These are phyloP conservation scores for Isoetes taiwanensis DNA, from an alignment of 75 land plant genomes.

Conservation along the genomic window DNA sequence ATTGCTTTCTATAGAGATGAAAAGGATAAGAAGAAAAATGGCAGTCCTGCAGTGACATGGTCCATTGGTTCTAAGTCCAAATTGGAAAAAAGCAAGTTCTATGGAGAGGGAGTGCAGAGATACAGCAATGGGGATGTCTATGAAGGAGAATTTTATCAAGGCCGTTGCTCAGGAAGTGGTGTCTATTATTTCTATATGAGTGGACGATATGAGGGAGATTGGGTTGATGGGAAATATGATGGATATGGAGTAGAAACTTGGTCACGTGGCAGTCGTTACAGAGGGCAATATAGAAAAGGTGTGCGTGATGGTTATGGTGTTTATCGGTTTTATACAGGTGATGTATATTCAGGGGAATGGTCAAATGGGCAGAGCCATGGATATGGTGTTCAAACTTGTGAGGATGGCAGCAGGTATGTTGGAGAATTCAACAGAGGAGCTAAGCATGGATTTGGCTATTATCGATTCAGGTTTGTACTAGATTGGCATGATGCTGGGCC, in stretches of 20 bases:
- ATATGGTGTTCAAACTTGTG: slow-evolving; percentile 52
- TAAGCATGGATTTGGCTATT: slow-evolving; percentile 70
- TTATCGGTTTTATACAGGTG: slow-evolving; percentile 70
- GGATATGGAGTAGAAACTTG: slow-evolving; percentile 84
- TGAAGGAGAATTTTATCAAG: slow-evolving; percentile 78
- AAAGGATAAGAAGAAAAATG: neutral
- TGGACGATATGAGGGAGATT: slow-evolving; percentile 79
- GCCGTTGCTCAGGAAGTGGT: slow-evolving; percentile 64
- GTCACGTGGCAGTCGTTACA: slow-evolving; percentile 66
- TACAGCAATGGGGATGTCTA: slow-evolving; percentile 80
- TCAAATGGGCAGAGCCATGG: slow-evolving; percentile 78
- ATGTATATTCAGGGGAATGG: slow-evolving; percentile 74
- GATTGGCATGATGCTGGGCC: too few species aligned
- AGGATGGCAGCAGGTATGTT: slow-evolving; percentile 64
- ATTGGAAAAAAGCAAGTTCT: slow-evolving; percentile 6
- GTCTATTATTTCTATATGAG: slow-evolving; percentile 63
- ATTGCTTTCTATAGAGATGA: neutral
- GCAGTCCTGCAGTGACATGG: neutral
- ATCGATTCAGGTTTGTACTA: slow-evolving; percentile 86
- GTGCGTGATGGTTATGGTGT: slow-evolving; percentile 60
- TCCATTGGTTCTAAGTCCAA: neutral
- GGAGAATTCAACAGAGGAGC: slow-evolving; percentile 85
- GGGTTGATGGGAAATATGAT: slow-evolving; percentile 83
- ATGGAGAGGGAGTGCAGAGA: slow-evolving; percentile 54
- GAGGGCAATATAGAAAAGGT: slow-evolving; percentile 64